Evolutionary conservation across 208 protist genomes (phyloP), one percentile per base, ranked within the genome.

Genomic region (Crithidia fasciculata): DNA sequence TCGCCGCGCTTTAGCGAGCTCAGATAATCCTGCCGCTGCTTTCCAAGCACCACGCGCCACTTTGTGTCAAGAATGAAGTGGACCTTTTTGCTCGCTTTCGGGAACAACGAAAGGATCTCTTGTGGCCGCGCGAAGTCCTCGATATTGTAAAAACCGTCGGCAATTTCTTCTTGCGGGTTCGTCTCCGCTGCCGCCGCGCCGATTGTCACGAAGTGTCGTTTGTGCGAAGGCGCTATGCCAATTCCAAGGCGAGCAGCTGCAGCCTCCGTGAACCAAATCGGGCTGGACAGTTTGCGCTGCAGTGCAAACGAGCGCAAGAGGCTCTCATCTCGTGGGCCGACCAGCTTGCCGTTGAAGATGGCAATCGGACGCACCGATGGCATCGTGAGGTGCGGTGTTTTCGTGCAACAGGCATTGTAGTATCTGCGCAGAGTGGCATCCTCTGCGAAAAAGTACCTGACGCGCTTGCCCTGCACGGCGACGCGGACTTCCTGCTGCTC

Each of bases 31-130:
- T 96, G 89, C 36, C 89, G 72, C 55, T 92, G 90, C 72, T 92
- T 95, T 37, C 92, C 92, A 7, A 96, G 71, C 45, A 96, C 90
- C 15, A 90, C 87, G 19, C 92, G 83, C 90, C 92, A 96, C 68
- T 93, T 94, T 15, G 85, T 78, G 63, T 96, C 92, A n/a, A 96
- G 80, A 72, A 96, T 90, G 76, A 96, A 95, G 60, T 96, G 92
- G 8, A 76, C 87, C 3, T 72, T 77, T 61, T 94, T 94, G 78
- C 88, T 94, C 60, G 83, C 62, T 69, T 96, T 96, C 3, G 92
- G 92, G 69, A 94, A 94, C 13, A 95, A 73, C 4, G 85, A 85
- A 39, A 96, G 84, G 60, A 96, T 87, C 62, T 93, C 90, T 12
- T 85, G 76, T 9, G 76, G 84, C 16, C 90, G 73, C 36, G 64